Percentiles rank a stretch among this genome's conserved stretches.
phyloP scores from a whole-genome alignment of 129 eudicot species.

The Calendula officinalis region DNA sequence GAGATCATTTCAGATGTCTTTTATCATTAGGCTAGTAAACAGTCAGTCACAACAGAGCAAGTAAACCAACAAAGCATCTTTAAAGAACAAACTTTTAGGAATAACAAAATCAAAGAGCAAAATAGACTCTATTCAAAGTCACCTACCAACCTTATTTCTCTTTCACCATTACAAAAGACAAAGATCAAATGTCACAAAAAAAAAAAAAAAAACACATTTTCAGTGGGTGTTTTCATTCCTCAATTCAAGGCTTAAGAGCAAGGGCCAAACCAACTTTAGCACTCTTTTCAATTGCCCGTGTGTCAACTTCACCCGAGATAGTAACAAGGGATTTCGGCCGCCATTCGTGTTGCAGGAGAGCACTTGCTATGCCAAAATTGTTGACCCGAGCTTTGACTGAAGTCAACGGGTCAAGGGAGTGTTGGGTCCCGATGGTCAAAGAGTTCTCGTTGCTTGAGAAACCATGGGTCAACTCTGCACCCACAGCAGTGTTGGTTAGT shows the following conservation, averaged over 20 bases:
- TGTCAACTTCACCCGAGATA: slow-evolving; percentile 90
- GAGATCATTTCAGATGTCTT: too few species aligned
- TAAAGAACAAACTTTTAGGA: neutral
- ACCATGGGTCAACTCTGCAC: slow-evolving; percentile 69
- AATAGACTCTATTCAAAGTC: slow-evolving; percentile 2
- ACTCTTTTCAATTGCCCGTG: slow-evolving; percentile 74
- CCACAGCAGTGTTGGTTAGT: slow-evolving; percentile 59
- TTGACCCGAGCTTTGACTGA: slow-evolving; percentile 55
- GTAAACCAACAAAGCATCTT: too few species aligned
- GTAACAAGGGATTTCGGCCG: slow-evolving; percentile 71
- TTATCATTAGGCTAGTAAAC: too few species aligned
- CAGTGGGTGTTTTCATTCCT: neutral
- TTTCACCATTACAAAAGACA: slow-evolving; percentile 14
- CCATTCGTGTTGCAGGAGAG: slow-evolving; percentile 81
- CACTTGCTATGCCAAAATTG: slow-evolving; percentile 67
- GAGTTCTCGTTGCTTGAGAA: slow-evolving; percentile 73
- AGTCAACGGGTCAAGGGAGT: slow-evolving; percentile 56
- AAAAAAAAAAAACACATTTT: neutral
- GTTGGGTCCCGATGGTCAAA: slow-evolving; percentile 62
- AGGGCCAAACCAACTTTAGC: slow-evolving; percentile 81
- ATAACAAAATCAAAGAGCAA: neutral
- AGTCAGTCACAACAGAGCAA: too few species aligned
- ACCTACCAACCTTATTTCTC: slow-evolving; percentile 37
- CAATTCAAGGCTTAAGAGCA: slow-evolving; percentile 68
- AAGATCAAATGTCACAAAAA: slow-evolving; percentile 3